Conservation (phyloP, 306 rosid species). For the Prinsepia uniflora region DNA sequence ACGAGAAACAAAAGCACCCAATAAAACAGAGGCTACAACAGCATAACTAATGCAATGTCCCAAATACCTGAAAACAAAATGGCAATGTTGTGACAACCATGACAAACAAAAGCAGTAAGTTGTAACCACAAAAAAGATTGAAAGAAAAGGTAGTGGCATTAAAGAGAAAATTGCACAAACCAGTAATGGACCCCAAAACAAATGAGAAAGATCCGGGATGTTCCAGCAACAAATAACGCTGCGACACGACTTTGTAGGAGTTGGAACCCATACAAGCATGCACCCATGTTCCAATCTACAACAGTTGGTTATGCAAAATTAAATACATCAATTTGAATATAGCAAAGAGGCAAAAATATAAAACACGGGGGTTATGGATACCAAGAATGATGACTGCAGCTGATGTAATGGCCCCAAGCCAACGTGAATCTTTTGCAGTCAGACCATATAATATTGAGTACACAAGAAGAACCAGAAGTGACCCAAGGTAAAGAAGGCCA, state of each 20-base stretch:
- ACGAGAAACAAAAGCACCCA: constrained; percentile 95
- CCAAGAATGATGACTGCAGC: constrained; percentile 97
- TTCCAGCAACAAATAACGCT: constrained; percentile 90
- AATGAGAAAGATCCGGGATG: constrained; percentile 93
- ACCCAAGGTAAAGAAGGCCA: constrained; percentile 86
- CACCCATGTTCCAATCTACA: constrained; percentile 99
- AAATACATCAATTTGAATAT: background rate
- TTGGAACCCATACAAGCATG: constrained; percentile 91
- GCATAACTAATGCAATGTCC: constrained; percentile 99
- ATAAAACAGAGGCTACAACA: constrained; percentile 88
- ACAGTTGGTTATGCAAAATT: constrained; percentile 21
- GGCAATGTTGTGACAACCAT: constrained; percentile 27
- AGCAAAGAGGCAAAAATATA: constrained; percentile 19
- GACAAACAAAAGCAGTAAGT: constrained; percentile 1
- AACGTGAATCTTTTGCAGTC: constrained; percentile 71
- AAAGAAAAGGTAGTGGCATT: constrained; percentile 11
- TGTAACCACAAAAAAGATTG: too few species aligned
- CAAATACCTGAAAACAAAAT: constrained; percentile 65
- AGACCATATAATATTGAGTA: constrained; percentile 90
- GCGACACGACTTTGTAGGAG: constrained; percentile 86
- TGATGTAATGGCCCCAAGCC: constrained; percentile 97
- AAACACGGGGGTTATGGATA: constrained; percentile 28
- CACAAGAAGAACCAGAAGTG: constrained; percentile 76
- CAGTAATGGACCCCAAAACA: constrained; percentile 98
- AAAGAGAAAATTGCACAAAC: constrained; percentile 43